phyloP scores from a whole-genome alignment of 1,284 basidiomycete genomes.

The Malassezia furfur region DNA sequence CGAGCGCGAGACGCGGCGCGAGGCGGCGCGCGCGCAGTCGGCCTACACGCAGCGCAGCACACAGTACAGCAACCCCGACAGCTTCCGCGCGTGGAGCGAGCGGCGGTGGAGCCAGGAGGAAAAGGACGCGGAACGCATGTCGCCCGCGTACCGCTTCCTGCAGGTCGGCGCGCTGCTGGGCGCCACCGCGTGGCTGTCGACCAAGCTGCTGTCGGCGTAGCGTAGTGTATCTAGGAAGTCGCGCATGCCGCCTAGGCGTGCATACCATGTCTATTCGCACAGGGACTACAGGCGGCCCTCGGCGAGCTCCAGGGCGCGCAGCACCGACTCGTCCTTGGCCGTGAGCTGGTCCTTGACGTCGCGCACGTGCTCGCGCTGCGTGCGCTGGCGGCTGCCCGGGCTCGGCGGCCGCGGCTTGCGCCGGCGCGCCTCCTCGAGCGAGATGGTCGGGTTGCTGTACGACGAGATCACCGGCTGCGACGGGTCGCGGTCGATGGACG shows the following conservation, averaged over 20 bases:
- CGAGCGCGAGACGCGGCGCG: slow-evolving; percentile 15
- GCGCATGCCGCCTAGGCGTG: not conserved
- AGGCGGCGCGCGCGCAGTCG: slow-evolving; percentile 9
- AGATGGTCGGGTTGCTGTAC: slow-evolving; percentile 93
- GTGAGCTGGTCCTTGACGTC: slow-evolving; percentile 85
- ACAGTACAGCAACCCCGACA: slow-evolving; percentile 4
- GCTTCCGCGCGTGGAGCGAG: slow-evolving; percentile 9
- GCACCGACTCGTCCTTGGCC: slow-evolving; percentile 50
- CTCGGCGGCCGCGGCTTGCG: slow-evolving; percentile 94
- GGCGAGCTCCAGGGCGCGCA: slow-evolving; percentile 14
- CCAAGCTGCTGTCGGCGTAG: not conserved
- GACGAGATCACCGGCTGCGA: slow-evolving; percentile 75
- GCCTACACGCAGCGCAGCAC: slow-evolving; percentile 8
- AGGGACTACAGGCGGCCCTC: too few species aligned
- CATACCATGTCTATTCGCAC: not conserved
- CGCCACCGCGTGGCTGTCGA: slow-evolving; percentile 8
- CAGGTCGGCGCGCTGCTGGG: slow-evolving; percentile 32
- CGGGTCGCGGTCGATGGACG: slow-evolving; percentile 68
- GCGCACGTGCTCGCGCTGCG: slow-evolving; percentile 73
- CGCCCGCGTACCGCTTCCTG: slow-evolving; percentile 27
- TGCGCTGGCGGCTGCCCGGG: slow-evolving; percentile 73
- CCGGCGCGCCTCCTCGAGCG: slow-evolving; percentile 82
- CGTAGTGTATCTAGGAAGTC: not conserved
- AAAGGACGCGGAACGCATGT: slow-evolving; percentile 23
- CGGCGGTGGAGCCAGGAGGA: slow-evolving; percentile 13